These are phyloP conservation scores for Aspergillus tubingensis DNA, from an alignment of 2,329 filamentous ascomycete genomes.

Conservation along the genomic window DNA sequence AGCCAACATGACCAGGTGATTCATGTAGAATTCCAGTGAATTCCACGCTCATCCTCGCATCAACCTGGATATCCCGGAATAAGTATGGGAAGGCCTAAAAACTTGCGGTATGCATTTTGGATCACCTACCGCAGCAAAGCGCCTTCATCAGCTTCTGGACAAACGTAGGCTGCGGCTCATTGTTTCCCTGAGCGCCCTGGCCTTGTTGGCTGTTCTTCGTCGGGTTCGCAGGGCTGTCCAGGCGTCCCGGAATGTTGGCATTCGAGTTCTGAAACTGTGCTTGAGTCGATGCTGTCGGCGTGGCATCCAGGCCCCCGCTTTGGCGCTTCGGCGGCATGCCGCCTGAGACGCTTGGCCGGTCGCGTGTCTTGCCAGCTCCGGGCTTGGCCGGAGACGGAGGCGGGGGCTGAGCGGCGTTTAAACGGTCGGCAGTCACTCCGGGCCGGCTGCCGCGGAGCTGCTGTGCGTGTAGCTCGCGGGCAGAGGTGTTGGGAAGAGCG, in stretches of 20 bases:
- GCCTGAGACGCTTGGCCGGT: constrained; percentile 75
- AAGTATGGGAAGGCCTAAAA: constrained; percentile 20
- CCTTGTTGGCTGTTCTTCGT: constrained; percentile 60
- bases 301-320: constrained; percentile 68
- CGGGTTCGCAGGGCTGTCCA: constrained; percentile 59
- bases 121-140: constrained; percentile 76
- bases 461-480: constrained; percentile 77
- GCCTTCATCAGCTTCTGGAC: constrained; percentile 92
- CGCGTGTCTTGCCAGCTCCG: constrained; percentile 69
- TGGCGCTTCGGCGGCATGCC: constrained; percentile 73
- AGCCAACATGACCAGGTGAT: constrained; percentile 23
- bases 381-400: constrained; percentile 81
- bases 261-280: constrained; percentile 96
- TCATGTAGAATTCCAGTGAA: constrained; percentile 24
- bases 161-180: constrained; percentile 74
- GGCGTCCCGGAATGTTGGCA: constrained; percentile 72
- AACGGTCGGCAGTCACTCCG: constrained; percentile 78
- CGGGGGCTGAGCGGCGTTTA: constrained; percentile 91
- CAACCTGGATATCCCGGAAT: constrained; percentile 37
- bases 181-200: constrained; percentile 57
- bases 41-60: constrained; percentile 24
- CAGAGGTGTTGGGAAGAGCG: constrained; percentile 75
- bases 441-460: constrained; percentile 61
- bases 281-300: constrained; percentile 86
- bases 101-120: constrained; percentile 14